A percentile compares a stretch with the other conserved stretches of the same genome.
phyloP scores from a whole-genome alignment of 495 filamentous ascomycete species.

The Penicillium salamii region DNA sequence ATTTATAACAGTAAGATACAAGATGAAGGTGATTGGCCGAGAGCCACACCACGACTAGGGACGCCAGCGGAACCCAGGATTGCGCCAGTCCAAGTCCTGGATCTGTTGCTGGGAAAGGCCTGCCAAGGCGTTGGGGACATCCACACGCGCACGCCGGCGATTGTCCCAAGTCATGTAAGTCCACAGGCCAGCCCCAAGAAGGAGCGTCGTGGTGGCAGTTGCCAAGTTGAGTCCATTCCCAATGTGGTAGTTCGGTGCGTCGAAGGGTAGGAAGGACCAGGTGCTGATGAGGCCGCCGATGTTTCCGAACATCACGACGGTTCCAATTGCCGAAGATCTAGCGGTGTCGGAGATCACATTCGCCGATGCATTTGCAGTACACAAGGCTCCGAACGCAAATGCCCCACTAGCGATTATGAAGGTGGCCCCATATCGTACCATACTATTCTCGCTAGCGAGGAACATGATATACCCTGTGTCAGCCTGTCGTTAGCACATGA shows the following conservation, averaged over 20 bases:
- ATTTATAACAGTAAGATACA: neutral
- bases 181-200: constrained; percentile 45
- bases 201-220: constrained; percentile 48
- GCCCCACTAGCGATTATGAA: constrained; percentile 64
- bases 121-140: constrained; percentile 53
- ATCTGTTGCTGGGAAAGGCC: constrained; percentile 54
- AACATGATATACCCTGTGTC: constrained; percentile 63
- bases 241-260: constrained; percentile 67
- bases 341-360: constrained; percentile 72
- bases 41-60: constrained; percentile 28
- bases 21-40: neutral
- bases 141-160: constrained; percentile 49
- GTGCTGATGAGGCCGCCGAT: constrained; percentile 69
- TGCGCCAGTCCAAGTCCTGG: constrained; percentile 68
- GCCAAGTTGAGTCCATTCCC: constrained; percentile 75
- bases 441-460: constrained; percentile 50
- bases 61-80: constrained; percentile 67
- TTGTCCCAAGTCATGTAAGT: constrained; percentile 67
- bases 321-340: constrained; percentile 61
- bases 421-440: constrained; percentile 65
- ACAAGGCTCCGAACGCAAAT: constrained; percentile 57
- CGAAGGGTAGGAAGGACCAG: constrained; percentile 64
- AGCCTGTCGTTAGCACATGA: neutral
- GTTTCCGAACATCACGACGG: constrained; percentile 69
- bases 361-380: constrained; percentile 63